Base-by-base conservation (phyloP, 2,329 filamentous ascomycete genomes). In the Exophiala sp. region DNA sequence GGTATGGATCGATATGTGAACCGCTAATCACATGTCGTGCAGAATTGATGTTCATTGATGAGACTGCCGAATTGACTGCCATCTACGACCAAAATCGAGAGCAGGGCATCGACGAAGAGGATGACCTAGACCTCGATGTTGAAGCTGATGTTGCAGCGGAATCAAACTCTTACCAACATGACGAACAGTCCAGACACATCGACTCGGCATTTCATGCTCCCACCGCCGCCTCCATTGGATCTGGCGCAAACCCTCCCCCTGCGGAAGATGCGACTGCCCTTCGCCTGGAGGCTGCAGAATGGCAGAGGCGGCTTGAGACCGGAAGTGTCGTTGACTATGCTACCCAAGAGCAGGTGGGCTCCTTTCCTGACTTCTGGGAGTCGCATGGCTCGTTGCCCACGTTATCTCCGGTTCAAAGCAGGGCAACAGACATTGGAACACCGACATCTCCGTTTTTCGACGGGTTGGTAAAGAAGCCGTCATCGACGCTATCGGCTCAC, bases 31-130 rank as follows among this genome's bases (percentile, higher is more conserved):
- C 13, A 22, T 32, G 32, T 10, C 16, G 11, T 49, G 41, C 34
- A 23, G 40, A 55, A 44, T 58, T 58, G 47, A 53, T 53, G 24
- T 58, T 65, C 50, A 56, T 63, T 43, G 56, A 63, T 35, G 58
- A 62, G 43, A 62, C 59, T 41, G 56, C 56, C 37, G 60, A 62
- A 2, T 46, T 62, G 37, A 55, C 51, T 42, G 53, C 49, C 39
- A 18, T 54, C 8, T 62, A 60, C 29, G 46, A 27, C 21, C 42
- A 43, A 29, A 42, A 46, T n/a, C 27, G 19, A 11, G 30, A 29
- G 3, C 16, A 16, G 9, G 16, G 16, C 35, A n/a, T 18, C 35
- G 35, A 39, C 14, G 35, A 39, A 11, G 35, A 39, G 8, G 35
- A 39, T 10, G 35, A 39, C 8, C 35, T 39, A 13, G 16, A 34